Conservation (phyloP, 164 flowering plant genomes). For the Chimonanthus salicifolius region DNA sequence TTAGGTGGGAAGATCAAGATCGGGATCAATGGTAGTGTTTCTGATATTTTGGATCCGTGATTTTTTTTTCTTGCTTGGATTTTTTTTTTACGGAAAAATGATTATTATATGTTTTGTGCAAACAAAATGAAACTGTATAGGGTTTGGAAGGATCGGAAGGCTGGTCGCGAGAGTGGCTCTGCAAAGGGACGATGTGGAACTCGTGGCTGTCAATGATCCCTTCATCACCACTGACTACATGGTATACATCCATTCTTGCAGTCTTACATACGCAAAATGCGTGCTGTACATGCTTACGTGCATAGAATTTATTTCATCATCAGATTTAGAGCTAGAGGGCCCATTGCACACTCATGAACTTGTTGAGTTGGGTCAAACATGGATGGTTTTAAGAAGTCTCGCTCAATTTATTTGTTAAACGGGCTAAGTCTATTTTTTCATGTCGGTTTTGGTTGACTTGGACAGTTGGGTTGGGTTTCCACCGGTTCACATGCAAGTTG, state of each 20-base stretch:
- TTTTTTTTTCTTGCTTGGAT: not conserved
- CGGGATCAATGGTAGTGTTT: constrained; percentile 40
- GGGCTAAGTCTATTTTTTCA: no score
- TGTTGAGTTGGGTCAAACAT: no score
- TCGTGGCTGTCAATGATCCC: constrained; percentile 87
- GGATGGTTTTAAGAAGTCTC: no score
- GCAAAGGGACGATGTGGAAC: constrained; percentile 74
- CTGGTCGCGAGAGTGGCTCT: constrained; percentile 79
- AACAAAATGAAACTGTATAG: constrained; percentile 21
- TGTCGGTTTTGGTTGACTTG: no score
- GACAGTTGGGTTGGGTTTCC: no score
- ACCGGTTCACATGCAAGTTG: no score
- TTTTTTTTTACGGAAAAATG: not conserved
- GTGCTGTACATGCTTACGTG: not conserved
- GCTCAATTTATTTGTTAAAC: no score
- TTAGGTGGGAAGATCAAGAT: constrained; percentile 45
- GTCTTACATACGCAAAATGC: not conserved
- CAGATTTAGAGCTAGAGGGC: no score
- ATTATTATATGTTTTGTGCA: constrained; percentile 1
- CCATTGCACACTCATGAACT: no score
- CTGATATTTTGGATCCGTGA: not conserved
- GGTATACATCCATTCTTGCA: constrained; percentile 30
- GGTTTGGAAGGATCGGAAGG: constrained; percentile 84
- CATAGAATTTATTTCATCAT: no score
- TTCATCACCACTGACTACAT: constrained; percentile 80